A percentile compares a stretch with the other conserved stretches of the same genome.
Evolutionary conservation across 140 eudicot species (phyloP).

Genomic region (Erigeron philadelphicus): DNA sequence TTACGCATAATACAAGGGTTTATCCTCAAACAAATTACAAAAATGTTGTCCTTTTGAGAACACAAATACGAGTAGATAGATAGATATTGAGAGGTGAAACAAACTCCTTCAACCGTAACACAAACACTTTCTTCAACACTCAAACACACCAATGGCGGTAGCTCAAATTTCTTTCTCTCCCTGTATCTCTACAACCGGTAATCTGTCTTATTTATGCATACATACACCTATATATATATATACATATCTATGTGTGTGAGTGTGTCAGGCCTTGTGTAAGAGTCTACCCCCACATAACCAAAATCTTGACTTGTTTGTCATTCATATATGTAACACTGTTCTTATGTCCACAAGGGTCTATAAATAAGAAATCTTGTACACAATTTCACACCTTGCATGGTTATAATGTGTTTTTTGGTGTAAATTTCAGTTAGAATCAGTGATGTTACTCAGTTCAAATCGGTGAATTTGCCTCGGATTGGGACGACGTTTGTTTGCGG

Average conservation of each 20-base stretch:
- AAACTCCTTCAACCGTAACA: neutral
- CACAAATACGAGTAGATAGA: neutral
- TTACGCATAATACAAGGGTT: conserved; percentile 4
- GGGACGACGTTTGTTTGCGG: conserved; percentile 28
- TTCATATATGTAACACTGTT: no score
- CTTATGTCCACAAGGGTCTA: no score
- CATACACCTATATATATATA: neutral
- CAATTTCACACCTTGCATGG: no score
- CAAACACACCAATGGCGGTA: conserved; percentile 34
- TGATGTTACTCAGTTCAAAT: conserved; percentile 11
- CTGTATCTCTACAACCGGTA: conserved; percentile 39
- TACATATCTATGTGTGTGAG: neutral
- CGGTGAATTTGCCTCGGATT: conserved; percentile 29
- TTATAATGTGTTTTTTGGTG: conserved; percentile 11
- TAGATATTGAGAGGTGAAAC: conserved; percentile 37
- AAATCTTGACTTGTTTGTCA: no score
- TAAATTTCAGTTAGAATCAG: conserved; percentile 27
- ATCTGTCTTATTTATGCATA: neutral
- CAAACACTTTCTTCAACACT: neutral
- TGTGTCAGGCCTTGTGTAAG: neutral
- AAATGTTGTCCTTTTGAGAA: neutral
- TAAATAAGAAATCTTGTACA: no score
- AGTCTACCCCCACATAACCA: no score
- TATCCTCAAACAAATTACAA: conserved; percentile 17
- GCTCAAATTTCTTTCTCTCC: conserved; percentile 41